Evolutionary conservation across 371 early-diverging fungal species (phyloP).

Genomic region (Rhizomucor miehei): DNA sequence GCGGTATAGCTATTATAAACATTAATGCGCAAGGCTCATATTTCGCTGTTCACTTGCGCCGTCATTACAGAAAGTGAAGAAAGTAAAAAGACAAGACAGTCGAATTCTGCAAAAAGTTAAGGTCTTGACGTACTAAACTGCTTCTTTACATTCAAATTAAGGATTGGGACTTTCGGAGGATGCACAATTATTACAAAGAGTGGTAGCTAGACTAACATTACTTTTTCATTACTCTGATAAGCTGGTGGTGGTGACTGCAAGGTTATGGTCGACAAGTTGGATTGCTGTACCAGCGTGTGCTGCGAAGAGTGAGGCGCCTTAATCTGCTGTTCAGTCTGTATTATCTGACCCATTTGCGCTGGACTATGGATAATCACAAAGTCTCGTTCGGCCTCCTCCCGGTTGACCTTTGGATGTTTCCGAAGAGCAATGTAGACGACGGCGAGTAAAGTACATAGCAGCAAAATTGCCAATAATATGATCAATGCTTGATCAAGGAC

Average conservation of each 20-base stretch:
- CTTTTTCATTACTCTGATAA: conserved; percentile 4
- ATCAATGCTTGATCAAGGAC: no score
- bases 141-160: no score
- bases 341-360: conserved; percentile 22
- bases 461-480: not conserved
- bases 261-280: not conserved
- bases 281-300: conserved; percentile 4
- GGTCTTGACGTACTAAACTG: no score
- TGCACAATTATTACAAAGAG: no score
- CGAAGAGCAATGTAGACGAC: conserved; percentile 1
- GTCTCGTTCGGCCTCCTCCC: conserved; percentile 14
- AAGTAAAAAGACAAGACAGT: no score
- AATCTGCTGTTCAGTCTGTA: conserved; percentile 13
- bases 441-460: not conserved
- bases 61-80: no score
- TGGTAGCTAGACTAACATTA: no score
- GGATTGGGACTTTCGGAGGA: no score
- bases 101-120: no score
- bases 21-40: no score
- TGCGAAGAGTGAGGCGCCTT: not conserved
- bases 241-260: conserved; percentile 17
- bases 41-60: no score
- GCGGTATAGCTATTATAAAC: no score
- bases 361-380: conserved; percentile 25
- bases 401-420: not conserved